Percentiles rank a stretch among this genome's conserved stretches.
Conservation (phyloP, 1,139 yeast species). For the Blastobotrys persicus region DNA sequence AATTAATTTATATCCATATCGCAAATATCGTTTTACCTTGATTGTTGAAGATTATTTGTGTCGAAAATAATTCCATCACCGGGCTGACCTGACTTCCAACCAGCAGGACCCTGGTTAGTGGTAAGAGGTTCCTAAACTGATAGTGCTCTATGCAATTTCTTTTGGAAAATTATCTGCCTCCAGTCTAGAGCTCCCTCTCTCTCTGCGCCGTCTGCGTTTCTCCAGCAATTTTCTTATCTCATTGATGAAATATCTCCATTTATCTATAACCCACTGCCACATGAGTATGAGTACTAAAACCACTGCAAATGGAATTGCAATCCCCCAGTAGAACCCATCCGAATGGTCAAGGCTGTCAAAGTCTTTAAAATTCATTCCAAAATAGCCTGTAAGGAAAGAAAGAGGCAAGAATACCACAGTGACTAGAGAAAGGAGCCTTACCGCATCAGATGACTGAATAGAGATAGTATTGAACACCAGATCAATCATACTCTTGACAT, state of each 20-base stretch:
- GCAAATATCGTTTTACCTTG: too few relatives aligned
- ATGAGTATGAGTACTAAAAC: constrained; percentile 36
- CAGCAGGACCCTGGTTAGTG: too few relatives aligned
- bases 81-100: too few relatives aligned
- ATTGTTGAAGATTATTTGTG: too few relatives aligned
- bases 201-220: background rate
- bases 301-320: constrained; percentile 50
- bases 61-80: too few relatives aligned
- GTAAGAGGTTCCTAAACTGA: too few relatives aligned
- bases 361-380: constrained; percentile 55
- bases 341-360: constrained; percentile 47
- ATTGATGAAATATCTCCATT: constrained; percentile 5
- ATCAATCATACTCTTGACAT: constrained; percentile 48
- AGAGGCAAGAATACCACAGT: constrained; percentile 54
- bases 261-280: constrained; percentile 29
- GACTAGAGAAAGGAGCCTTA: constrained; percentile 49
- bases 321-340: constrained; percentile 50
- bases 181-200: background rate
- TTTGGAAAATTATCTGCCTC: too few relatives aligned
- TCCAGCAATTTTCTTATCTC: constrained; percentile 1
- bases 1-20: constrained; percentile 15
- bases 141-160: too few relatives aligned
- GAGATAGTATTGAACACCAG: constrained; percentile 54
- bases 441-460: constrained; percentile 51
- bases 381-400: constrained; percentile 56